phyloP scores from a whole-genome alignment of 192 early-diverging fungal species.

The Obelidium mucronatum region DNA sequence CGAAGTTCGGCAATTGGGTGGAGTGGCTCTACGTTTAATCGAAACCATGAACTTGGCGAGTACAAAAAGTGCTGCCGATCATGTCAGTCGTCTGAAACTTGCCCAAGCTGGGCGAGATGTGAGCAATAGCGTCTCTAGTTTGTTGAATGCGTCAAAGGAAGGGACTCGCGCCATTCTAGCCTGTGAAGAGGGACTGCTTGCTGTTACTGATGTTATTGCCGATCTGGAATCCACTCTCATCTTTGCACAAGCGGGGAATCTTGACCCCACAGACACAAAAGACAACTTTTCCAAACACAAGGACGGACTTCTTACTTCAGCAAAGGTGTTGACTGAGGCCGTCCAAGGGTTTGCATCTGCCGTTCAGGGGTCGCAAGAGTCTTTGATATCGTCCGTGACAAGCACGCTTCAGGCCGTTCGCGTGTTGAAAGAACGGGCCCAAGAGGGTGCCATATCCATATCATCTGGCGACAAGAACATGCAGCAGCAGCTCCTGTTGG shows the following conservation, averaged over 20 bases:
- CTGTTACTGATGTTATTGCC: conserved; percentile 46
- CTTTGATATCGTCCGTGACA: conserved; percentile 42
- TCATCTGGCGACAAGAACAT: conserved; percentile 63
- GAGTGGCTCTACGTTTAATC: conserved; percentile 46
- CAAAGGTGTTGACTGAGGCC: conserved; percentile 52
- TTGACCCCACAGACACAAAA: conserved; percentile 56
- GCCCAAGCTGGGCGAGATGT: conserved; percentile 54
- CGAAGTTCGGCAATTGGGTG: conserved; percentile 60
- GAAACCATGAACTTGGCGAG: conserved; percentile 54
- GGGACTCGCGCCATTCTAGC: conserved; percentile 47
- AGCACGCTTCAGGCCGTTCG: conserved; percentile 37
- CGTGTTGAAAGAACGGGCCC: conserved; percentile 42
- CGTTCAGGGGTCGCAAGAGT: conserved; percentile 51
- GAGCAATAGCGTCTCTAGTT: conserved; percentile 33
- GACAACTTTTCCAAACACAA: conserved; percentile 58
- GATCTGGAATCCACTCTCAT: conserved; percentile 61
- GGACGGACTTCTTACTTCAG: conserved; percentile 53
- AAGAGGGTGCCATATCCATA: conserved; percentile 50
- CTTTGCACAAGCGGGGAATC: conserved; percentile 62
- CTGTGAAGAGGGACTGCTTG: conserved; percentile 47
- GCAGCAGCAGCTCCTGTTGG: conserved; percentile 58
- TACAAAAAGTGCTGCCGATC: conserved; percentile 53
- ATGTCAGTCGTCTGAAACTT: conserved; percentile 45
- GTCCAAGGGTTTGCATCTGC: conserved; percentile 54
- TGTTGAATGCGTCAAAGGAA: conserved; percentile 52